Conservation (phyloP, 2,329 filamentous ascomycete genomes). For the Claviceps pazoutovae region DNA sequence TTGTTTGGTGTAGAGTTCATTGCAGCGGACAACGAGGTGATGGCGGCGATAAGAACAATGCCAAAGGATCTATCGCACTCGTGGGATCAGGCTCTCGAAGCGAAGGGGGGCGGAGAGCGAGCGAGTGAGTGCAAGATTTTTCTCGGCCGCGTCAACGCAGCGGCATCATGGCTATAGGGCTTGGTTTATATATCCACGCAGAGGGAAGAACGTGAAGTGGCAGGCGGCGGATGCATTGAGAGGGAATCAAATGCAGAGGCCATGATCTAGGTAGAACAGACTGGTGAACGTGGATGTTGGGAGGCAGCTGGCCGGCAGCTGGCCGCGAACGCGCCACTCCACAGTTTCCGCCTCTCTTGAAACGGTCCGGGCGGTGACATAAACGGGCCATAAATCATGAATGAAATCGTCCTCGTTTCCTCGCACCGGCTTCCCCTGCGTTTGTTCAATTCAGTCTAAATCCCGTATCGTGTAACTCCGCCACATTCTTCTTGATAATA, state of each 20-base stretch:
- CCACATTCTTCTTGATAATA: no score
- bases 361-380: no score
- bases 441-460: no score
- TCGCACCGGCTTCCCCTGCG: no score
- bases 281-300: no score
- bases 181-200: not conserved
- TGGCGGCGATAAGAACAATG: not conserved
- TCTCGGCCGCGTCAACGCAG: not conserved
- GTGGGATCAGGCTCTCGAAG: not conserved
- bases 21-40: slow-evolving; percentile 9
- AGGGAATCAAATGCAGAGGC: not conserved
- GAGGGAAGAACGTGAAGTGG: not conserved
- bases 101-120: not conserved
- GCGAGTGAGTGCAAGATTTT: not conserved
- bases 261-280: not conserved
- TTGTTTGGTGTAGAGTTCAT: slow-evolving; percentile 4
- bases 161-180: not conserved
- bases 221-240: no score
- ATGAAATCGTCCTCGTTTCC: no score
- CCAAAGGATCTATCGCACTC: not conserved
- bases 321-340: no score
- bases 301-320: no score
- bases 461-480: no score
- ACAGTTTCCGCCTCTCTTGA: no score
- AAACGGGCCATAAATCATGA: no score